Percentiles rank a stretch among this genome's conserved stretches.
Evolutionary conservation across 2,329 filamentous ascomycete species (phyloP).

Genomic region (Aspergillus flavus): DNA sequence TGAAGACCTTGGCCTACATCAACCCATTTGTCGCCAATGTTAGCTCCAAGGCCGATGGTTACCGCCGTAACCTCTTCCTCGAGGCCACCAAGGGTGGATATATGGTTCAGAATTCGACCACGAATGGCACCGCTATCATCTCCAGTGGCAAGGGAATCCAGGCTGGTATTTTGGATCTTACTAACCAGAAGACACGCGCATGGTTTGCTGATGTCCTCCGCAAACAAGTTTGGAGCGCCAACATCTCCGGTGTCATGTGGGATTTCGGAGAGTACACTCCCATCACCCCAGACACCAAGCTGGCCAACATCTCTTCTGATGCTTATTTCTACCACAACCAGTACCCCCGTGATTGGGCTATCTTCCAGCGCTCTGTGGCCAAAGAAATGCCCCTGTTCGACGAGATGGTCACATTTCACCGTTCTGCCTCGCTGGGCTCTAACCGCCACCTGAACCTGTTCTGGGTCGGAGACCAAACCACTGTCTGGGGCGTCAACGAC

Average conservation of each 20-base stretch:
- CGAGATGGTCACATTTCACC: constrained; percentile 34
- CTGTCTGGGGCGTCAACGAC: constrained; percentile 37
- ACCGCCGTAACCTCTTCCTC: constrained; percentile 6
- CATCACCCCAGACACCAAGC: constrained; percentile 27
- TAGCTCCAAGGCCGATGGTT: neutral
- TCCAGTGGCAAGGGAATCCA: constrained; percentile 41
- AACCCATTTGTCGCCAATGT: neutral
- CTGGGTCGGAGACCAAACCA: constrained; percentile 43
- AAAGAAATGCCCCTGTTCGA: constrained; percentile 19
- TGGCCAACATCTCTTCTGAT: constrained; percentile 23
- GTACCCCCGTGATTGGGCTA: neutral
- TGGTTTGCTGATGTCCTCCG: constrained; percentile 39
- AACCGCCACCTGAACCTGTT: constrained; percentile 41
- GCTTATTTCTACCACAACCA: neutral
- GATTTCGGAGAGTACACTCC: constrained; percentile 44
- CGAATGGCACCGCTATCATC: constrained; percentile 34
- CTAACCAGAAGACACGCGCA: constrained; percentile 31
- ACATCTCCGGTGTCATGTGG: constrained; percentile 38
- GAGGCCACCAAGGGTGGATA: neutral
- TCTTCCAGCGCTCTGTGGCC: neutral
- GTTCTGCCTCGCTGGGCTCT: constrained; percentile 35
- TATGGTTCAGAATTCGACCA: constrained; percentile 36
- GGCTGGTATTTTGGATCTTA: constrained; percentile 41
- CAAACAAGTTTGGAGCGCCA: constrained; percentile 21
- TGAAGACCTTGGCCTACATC: neutral